phyloP scores from a whole-genome alignment of 768 basidiomycete species.

The Termitomyces sp. region DNA sequence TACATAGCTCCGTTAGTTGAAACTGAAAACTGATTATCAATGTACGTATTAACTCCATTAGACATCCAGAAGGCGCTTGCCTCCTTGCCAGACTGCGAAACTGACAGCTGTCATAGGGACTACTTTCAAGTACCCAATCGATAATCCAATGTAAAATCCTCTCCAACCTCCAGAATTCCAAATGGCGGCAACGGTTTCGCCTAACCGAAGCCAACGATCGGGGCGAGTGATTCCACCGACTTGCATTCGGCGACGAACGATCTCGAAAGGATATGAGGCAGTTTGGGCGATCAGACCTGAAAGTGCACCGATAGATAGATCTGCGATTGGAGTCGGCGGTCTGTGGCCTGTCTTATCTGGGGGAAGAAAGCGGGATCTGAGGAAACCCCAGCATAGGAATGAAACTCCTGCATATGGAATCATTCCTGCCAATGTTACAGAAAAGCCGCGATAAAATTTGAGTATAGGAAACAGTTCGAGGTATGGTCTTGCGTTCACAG shows the following conservation, averaged over 20 bases:
- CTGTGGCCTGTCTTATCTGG: slow-evolving; percentile 32
- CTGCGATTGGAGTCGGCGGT: slow-evolving; percentile 47
- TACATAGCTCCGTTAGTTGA: slow-evolving; percentile 8
- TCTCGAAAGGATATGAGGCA: slow-evolving; percentile 91
- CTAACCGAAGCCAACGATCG: slow-evolving; percentile 74
- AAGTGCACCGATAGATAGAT: slow-evolving; percentile 81
- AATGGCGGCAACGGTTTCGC: slow-evolving; percentile 69
- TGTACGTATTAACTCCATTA: slow-evolving; percentile 22
- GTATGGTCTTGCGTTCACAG: slow-evolving; percentile 22
- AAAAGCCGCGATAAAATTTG: slow-evolving; percentile 97
- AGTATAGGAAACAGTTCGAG: slow-evolving; percentile 71
- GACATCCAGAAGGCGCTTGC: slow-evolving; percentile 54
- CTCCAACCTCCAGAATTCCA: slow-evolving; percentile 71
- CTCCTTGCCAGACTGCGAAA: slow-evolving; percentile 86
- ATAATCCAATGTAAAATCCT: slow-evolving; percentile 90
- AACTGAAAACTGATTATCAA: slow-evolving; percentile 13
- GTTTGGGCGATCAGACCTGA: slow-evolving; percentile 88
- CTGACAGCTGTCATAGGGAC: slow-evolving; percentile 95
- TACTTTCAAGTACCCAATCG: slow-evolving; percentile 91
- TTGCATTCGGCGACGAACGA: slow-evolving; percentile 90
- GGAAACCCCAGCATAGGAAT: slow-evolving; percentile 88
- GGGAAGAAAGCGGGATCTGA: slow-evolving; percentile 59
- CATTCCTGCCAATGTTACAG: slow-evolving; percentile 88
- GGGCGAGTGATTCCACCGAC: slow-evolving; percentile 83
- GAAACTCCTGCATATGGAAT: slow-evolving; percentile 94